phyloP scores from a whole-genome alignment of 345 rosid genomes.

The Euphorbia tirucalli region DNA sequence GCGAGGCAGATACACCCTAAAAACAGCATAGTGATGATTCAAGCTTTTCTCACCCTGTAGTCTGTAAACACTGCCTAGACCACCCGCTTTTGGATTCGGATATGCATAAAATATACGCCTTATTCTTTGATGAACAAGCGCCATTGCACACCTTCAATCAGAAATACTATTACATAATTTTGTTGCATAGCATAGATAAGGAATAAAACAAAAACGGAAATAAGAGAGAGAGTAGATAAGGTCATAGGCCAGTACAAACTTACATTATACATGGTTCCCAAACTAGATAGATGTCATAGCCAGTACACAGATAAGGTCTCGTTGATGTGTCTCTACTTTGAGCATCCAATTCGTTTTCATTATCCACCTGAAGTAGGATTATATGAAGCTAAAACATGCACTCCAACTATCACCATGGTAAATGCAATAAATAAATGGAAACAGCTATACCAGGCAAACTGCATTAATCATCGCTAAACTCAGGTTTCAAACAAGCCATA shows the following conservation, averaged over 20 bases:
- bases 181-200: neutral
- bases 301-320: constrained; percentile 84
- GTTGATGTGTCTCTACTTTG: constrained; percentile 14
- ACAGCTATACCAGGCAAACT: neutral
- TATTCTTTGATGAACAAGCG: constrained; percentile 78
- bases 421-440: neutral
- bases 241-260: constrained; percentile 27
- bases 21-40: constrained; percentile 92
- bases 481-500: no score
- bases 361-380: constrained; percentile 3
- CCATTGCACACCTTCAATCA: constrained; percentile 81
- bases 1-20: constrained; percentile 59
- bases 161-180: constrained; percentile 15
- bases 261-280: constrained; percentile 92
- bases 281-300: constrained; percentile 71
- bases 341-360: constrained; percentile 28
- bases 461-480: no score
- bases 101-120: constrained; percentile 73
- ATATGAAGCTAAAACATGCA: neutral
- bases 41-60: constrained; percentile 87
- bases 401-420: neutral
- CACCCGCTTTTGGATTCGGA: constrained; percentile 65
- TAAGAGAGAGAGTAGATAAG: no score
- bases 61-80: constrained; percentile 69
- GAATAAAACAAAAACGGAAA: no score